Percentiles rank a stretch among this genome's conserved stretches.
These are phyloP conservation scores for Dothistroma septosporum DNA, from an alignment of 2,329 filamentous ascomycete genomes.

Conservation along the genomic window DNA sequence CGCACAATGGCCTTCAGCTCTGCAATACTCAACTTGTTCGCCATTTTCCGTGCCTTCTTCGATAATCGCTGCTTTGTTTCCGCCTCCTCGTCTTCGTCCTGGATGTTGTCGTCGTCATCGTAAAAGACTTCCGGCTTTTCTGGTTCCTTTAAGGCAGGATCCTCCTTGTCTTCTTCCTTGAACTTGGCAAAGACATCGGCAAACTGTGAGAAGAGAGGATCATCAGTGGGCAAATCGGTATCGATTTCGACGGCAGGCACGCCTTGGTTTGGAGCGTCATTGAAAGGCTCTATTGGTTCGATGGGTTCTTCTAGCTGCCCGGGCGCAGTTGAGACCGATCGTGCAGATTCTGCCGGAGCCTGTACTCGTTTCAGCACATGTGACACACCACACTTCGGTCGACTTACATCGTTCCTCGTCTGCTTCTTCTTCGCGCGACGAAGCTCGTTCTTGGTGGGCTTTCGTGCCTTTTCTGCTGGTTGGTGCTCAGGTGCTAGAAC, in stretches of 20 bases:
- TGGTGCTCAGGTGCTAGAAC: slow-evolving; percentile 29
- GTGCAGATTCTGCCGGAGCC: slow-evolving; percentile 13
- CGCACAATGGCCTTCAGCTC: slow-evolving; percentile 88
- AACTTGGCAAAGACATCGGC: slow-evolving; percentile 80
- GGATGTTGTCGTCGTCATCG: slow-evolving; percentile 80
- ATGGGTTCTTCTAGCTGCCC: slow-evolving; percentile 26
- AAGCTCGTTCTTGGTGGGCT: slow-evolving; percentile 91
- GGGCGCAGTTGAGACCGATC: slow-evolving; percentile 33
- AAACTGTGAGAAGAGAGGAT: slow-evolving; percentile 79
- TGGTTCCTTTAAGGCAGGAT: slow-evolving; percentile 56
- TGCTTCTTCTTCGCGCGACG: slow-evolving; percentile 92
- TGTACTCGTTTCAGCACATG: slow-evolving; percentile 15
- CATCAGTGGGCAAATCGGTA: slow-evolving; percentile 35
- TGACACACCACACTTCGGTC: neutral
- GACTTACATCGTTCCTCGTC: slow-evolving; percentile 60
- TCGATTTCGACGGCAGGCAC: slow-evolving; percentile 23
- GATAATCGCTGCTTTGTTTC: slow-evolving; percentile 68
- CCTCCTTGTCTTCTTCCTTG: slow-evolving; percentile 50
- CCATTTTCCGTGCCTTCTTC: slow-evolving; percentile 89
- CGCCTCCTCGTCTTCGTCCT: slow-evolving; percentile 70
- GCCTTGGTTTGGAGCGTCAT: slow-evolving; percentile 28
- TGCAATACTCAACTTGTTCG: slow-evolving; percentile 89
- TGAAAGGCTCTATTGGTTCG: slow-evolving; percentile 26
- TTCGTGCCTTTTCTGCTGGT: slow-evolving; percentile 42
- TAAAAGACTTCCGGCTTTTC: slow-evolving; percentile 84